Evolutionary conservation across 768 basidiomycete genomes (phyloP).

Genomic region (Pisolithus microcarpus): DNA sequence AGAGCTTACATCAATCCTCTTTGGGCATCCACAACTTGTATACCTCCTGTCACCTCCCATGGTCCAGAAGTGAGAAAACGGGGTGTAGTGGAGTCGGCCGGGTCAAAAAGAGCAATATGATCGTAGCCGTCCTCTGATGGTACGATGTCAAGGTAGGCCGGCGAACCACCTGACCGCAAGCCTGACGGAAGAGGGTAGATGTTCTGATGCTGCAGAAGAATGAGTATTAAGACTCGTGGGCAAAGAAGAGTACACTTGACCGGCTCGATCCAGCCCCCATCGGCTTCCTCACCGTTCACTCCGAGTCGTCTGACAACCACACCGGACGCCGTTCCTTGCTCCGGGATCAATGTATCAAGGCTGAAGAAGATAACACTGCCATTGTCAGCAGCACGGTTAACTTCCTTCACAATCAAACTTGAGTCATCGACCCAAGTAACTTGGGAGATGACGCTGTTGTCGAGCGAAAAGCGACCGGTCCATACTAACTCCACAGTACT

Average conservation of each 20-base stretch:
- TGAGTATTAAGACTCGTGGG: constrained; percentile 9
- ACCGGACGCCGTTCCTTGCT: constrained; percentile 31
- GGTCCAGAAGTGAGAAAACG: constrained; percentile 78
- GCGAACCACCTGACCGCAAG: constrained; percentile 35
- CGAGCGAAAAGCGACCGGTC: constrained; percentile 46
- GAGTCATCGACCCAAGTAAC: constrained; percentile 82
- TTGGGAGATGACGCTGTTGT: constrained; percentile 71
- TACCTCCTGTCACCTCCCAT: constrained; percentile 82
- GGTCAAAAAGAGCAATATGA: constrained; percentile 88
- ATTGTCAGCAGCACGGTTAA: constrained; percentile 73
- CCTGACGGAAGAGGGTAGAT: constrained; percentile 49
- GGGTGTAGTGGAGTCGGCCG: constrained; percentile 61
- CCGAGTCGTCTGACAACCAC: constrained; percentile 72
- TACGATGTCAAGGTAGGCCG: constrained; percentile 87
- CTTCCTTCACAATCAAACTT: constrained; percentile 75
- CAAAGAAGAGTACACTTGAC: constrained; percentile 37
- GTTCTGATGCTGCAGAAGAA: constrained; percentile 45
- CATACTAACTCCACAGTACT: constrained; percentile 58
- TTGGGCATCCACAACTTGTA: constrained; percentile 63
- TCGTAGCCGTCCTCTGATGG: constrained; percentile 78
- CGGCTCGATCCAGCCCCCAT: constrained; percentile 91
- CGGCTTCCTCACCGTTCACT: constrained; percentile 76
- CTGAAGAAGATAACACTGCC: constrained; percentile 80
- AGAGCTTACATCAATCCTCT: constrained; percentile 62
- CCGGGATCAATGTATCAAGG: constrained; percentile 24